phyloP scores from a whole-genome alignment of 2,329 filamentous ascomycete genomes.

The Colletotrichum sp. region DNA sequence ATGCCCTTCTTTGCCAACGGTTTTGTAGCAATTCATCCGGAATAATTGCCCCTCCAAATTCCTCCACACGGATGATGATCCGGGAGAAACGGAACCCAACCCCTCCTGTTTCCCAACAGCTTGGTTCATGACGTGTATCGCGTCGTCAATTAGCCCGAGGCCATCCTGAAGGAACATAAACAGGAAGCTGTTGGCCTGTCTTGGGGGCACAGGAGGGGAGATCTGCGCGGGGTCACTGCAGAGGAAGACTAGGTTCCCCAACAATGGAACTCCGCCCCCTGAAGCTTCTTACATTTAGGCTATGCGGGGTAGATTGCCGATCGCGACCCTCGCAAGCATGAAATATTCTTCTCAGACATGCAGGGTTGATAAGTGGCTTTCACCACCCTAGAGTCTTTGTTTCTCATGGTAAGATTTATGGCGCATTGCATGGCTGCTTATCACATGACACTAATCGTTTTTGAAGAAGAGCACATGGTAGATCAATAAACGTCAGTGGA shows the following conservation, averaged over 20 bases:
- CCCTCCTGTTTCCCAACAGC: not conserved
- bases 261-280: not conserved
- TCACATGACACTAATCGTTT: no score
- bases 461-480: no score
- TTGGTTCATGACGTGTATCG: not conserved
- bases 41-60: not conserved
- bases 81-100: not conserved
- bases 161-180: not conserved
- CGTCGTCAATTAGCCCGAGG: conserved; percentile 2
- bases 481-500: no score
- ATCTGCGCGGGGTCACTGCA: not conserved
- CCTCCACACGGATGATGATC: conserved; percentile 11
- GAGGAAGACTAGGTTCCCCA: not conserved
- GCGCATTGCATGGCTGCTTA: no score
- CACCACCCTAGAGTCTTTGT: no score
- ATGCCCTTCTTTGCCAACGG: no score
- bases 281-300: conserved; percentile 1
- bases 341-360: not conserved
- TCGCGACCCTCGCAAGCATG: not conserved
- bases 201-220: not conserved
- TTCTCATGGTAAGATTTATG: no score
- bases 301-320: not conserved
- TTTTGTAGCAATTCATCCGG: conserved; percentile 14
- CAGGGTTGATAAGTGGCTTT: no score
- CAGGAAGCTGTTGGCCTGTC: not conserved